Evolutionary conservation across 768 basidiomycete genomes (phyloP), one percentile per base, ranked within the genome.

Genomic region (Rhodocollybia butyracea): DNA sequence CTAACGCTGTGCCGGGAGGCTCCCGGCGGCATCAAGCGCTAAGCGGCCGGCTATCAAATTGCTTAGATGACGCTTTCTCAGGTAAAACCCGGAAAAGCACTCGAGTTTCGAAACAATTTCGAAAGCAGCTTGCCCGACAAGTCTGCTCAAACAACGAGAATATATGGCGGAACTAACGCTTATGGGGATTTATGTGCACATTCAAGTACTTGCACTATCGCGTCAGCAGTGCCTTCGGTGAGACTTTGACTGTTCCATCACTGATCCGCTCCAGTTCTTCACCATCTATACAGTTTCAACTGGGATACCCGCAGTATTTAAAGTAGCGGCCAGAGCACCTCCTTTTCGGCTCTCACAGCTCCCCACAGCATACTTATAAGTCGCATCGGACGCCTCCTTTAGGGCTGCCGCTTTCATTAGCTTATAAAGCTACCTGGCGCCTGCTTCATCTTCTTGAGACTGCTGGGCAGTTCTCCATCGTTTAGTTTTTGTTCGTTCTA

Each of bases 351-450:
- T n/a, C n/a, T n/a, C n/a, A n/a, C n/a, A n/a, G n/a, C n/a, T n/a
- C n/a, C n/a, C n/a, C n/a, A n/a, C n/a, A n/a, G n/a, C n/a, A n/a
- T n/a, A n/a, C n/a, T n/a, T n/a, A n/a, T n/a, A n/a, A n/a, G n/a
- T n/a, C n/a, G n/a, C n/a, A n/a, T n/a, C n/a, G n/a, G n/a, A n/a
- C n/a, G n/a, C 42, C 21, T 45, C 12, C 42, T 22, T 45, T 24
- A 34, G 38, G 29, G n/a, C 22, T 46, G 41, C 3, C 66, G 60
- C 17, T 67, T 61, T 39, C 66, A 66, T 6, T 66, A 70, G 43
- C 71, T 63, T 41, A 24, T 26, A 38, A 24, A 36, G 24, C 51
- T 19, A 32, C 26, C 24, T 54, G 32, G 41, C 53, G 29, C 13
- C n/a, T 54, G 15, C 43, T 36, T 46, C 36, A 11, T 21, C 22